Evolutionary conservation across 495 filamentous ascomycete genomes (phyloP).

Genomic region (Apiosordaria backusii): DNA sequence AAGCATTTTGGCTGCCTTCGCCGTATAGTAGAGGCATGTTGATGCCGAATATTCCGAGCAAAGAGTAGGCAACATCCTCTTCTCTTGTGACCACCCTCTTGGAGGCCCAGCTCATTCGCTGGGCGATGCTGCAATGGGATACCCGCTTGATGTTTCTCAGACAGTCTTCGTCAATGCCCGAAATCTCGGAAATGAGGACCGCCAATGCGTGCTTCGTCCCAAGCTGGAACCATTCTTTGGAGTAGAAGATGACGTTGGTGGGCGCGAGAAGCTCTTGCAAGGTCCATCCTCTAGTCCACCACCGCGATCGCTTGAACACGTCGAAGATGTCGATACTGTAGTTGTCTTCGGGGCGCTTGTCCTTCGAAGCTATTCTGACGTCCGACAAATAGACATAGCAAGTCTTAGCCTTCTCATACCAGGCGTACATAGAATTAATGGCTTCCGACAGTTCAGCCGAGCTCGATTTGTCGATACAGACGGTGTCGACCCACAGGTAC

Average conservation of each 20-base stretch:
- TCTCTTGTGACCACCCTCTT: constrained; percentile 26
- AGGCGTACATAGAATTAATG: constrained; percentile 36
- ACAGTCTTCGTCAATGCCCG: neutral
- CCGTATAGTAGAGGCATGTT: constrained; percentile 37
- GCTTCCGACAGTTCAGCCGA: constrained; percentile 39
- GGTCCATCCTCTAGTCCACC: constrained; percentile 42
- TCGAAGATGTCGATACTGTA: neutral
- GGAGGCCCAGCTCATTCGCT: constrained; percentile 34
- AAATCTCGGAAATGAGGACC: neutral
- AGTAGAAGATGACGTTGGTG: constrained; percentile 21
- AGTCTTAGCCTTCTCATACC: constrained; percentile 19
- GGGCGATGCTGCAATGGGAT: constrained; percentile 8
- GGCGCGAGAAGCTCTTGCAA: constrained; percentile 33
- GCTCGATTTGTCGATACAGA: constrained; percentile 39
- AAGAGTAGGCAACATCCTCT: constrained; percentile 38
- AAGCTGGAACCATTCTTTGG: constrained; percentile 16
- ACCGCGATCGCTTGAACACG: constrained; percentile 26
- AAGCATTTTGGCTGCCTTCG: constrained; percentile 33
- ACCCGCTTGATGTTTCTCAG: neutral
- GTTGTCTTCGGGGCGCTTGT: neutral
- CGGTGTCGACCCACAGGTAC: constrained; percentile 41
- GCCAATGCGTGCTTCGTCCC: constrained; percentile 10
- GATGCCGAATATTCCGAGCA: constrained; percentile 35
- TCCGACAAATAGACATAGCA: constrained; percentile 26
- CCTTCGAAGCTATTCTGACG: neutral